Conservation (phyloP, 1,284 basidiomycete species). For the Mycena sp. region DNA sequence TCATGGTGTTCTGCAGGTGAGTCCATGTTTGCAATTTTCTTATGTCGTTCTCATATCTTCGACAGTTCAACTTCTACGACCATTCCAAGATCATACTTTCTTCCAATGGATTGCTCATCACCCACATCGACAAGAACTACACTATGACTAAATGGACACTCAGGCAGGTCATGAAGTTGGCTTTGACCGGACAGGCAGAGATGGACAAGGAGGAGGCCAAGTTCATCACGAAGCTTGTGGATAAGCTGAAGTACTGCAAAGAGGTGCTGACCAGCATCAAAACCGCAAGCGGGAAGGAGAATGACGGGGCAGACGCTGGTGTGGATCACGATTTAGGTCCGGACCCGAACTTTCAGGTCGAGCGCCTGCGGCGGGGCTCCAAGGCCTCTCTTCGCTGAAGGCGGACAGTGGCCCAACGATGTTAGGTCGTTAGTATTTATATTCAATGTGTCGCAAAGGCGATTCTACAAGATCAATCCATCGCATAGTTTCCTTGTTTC, state of each 20-base stretch:
- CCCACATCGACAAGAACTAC: conserved; percentile 92
- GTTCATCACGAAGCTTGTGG: conserved; percentile 70
- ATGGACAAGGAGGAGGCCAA: conserved; percentile 64
- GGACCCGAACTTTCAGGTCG: conserved; percentile 21
- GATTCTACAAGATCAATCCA: conserved; percentile 20
- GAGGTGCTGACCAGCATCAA: conserved; percentile 78
- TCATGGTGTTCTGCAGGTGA: conserved; percentile 91
- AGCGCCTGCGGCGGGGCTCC: conserved; percentile 25
- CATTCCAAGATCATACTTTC: conserved; percentile 96
- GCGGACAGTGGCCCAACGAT: conserved; percentile 18
- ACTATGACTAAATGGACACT: conserved; percentile 81
- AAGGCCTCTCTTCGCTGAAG: conserved; percentile 26
- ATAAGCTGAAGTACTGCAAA: conserved; percentile 85
- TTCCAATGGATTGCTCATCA: conserved; percentile 79
- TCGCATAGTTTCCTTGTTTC: conserved; percentile 25
- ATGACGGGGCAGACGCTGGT: conserved; percentile 14
- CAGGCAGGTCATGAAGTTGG: conserved; percentile 73
- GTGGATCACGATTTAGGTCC: conserved; percentile 17
- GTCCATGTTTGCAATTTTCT: conserved; percentile 35
- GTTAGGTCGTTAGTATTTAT: conserved; percentile 30
- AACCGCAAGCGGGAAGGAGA: conserved; percentile 43
- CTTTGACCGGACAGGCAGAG: conserved; percentile 48
- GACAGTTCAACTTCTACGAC: conserved; percentile 97
- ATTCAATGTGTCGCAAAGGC: conserved; percentile 28
- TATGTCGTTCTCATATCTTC: conserved; percentile 13